A percentile compares a stretch with the other conserved stretches of the same genome.
phyloP scores from a whole-genome alignment of 495 filamentous ascomycete genomes.

The Arthonia radiata region DNA sequence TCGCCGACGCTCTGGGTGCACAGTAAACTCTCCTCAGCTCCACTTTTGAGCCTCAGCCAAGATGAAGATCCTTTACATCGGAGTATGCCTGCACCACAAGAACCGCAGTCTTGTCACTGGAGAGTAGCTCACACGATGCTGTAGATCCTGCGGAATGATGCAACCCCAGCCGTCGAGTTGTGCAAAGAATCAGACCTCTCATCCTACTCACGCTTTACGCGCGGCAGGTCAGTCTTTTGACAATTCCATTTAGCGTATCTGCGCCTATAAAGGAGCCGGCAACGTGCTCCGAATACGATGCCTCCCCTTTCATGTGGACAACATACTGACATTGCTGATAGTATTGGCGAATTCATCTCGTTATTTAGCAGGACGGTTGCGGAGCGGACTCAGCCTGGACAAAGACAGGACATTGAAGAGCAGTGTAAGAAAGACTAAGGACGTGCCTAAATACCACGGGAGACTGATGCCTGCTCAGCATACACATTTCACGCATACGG shows the following conservation, averaged over 20 bases:
- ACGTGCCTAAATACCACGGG: slow-evolving; percentile 27
- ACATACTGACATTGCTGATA: too few relatives aligned
- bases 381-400: slow-evolving; percentile 60
- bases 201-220: slow-evolving; percentile 61
- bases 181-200: slow-evolving; percentile 56
- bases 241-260: too few relatives aligned
- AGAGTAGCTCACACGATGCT: slow-evolving; percentile 3
- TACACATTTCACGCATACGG: slow-evolving; percentile 81
- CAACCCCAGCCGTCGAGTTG: slow-evolving; percentile 56
- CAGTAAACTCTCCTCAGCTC: too few relatives aligned
- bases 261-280: too few relatives aligned
- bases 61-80: slow-evolving; percentile 91
- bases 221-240: slow-evolving; percentile 28
- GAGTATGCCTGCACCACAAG: too few relatives aligned
- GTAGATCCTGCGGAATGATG: slow-evolving; percentile 61
- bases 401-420: slow-evolving; percentile 79
- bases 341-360: slow-evolving; percentile 42
- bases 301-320: too few relatives aligned
- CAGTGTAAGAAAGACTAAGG: slow-evolving; percentile 26
- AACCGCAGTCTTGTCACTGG: background rate
- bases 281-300: too few relatives aligned
- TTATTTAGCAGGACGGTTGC: slow-evolving; percentile 48
- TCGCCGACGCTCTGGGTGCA: too few relatives aligned
- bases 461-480: slow-evolving; percentile 14
- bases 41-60: background rate